Base-by-base conservation (phyloP, 2,329 filamentous ascomycete genomes). In the Alternaria longipes region DNA sequence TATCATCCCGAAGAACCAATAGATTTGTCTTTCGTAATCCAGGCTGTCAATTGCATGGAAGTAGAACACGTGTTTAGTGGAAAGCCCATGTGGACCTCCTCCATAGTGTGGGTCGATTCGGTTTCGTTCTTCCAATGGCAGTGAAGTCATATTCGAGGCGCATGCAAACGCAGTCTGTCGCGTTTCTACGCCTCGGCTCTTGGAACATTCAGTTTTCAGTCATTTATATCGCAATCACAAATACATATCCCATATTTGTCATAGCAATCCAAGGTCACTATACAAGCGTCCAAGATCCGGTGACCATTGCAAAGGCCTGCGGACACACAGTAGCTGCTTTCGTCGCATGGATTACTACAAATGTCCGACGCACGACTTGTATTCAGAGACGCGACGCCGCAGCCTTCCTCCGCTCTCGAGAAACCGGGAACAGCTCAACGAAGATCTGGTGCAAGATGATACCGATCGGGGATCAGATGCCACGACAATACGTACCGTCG, bases 261-360 rank as follows among this genome's bases (percentile, higher is more conserved):
- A 38, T 24, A 28, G 12, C 22, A 16, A 38, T 18, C 4, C 30
- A 14, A 12, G 8, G 8, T 12, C 30, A 46, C 22, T 16, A 22
- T n/a, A 34, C 22, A 36, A n/a, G 41, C 18, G 40, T n/a, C 6
- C 46, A 38, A n/a, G 7, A 50, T 45, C 55, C 3, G 14, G 4
- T 22, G 30, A 32, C 32, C 32, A 18, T 5, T 40, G 24, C 42
- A 18, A 51, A 16, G 14, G 3, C 16, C 22, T 40, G 16, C 16
- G 26, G 16, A 30, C 8, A 38, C 20, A 40, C 30, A 16, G 12
- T 20, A 30, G n/a, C n/a, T 50, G 32, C 30, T 36, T 38, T 5
- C 7, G 0, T 22, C 57, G 52, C 44, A 75, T 72, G 72, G 61
- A 69, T 44, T 75, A 74, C 34, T 74, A 74, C 54, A 56, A 47